Evolutionary conservation across 257 asterid genomes (phyloP), one percentile per base, ranked within the genome.

Genomic region (Ajuga chamaepitys): DNA sequence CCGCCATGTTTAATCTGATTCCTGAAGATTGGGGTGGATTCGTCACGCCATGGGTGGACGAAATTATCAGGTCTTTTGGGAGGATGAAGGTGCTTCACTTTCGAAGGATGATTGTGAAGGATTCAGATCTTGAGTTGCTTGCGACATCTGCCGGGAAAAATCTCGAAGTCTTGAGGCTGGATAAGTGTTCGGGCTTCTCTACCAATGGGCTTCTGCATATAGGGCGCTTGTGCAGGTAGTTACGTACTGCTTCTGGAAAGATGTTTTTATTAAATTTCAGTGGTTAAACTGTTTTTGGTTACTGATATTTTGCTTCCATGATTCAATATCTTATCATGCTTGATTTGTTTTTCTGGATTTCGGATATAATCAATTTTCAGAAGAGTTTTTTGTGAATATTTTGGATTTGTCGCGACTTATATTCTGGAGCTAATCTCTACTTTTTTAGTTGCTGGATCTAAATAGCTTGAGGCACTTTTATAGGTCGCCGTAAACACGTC

Each of bases 11-110:
- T 34, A 87, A 85, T 61, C 40, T 87, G 78, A 87, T 87, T 44
- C 90, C 92, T 0, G 92, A 85, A 40, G 89, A 90, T 56, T 85
- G 95, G 97, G 97, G 95, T 1, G 95, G 95, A 1, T 84, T 77
- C 12, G 97, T 77, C 9, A 76, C 80, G 8, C 92, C 90, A 0
- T 91, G 97, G 97, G 81, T 88, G 34, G 76, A 76, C 22, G 90
- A 91, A 44, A 86, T 88, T 9, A 35, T 68, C 9, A 62, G 74
- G 51, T 48, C 81, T 0, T 83, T 82, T 30, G 35, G 40, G 61
- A 66, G 73, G 16, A 70, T 91, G 82, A 88, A 75, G 66, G 75
- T 78, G 12, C 77, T 91, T 46, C 97, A 91, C 70, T 86, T 91
- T 17, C 74, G 97, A 41, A 68, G 97, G 34, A 91, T 91, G 97